These are phyloP conservation scores for Mitragyna speciosa DNA, from an alignment of 257 asterid genomes.

Conservation along the genomic window DNA sequence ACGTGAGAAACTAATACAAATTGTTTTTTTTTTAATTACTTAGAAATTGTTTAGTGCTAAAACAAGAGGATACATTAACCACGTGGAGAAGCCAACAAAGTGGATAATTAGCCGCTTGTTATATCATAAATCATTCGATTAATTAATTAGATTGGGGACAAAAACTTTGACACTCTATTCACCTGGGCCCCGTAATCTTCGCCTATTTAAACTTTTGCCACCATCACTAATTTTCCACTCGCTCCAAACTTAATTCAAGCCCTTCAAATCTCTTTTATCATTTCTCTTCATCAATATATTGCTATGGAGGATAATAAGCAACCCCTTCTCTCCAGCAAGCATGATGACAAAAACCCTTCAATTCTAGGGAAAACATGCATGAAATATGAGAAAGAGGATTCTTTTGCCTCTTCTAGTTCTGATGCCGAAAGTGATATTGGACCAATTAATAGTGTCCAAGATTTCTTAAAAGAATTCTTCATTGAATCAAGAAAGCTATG, in stretches of 20 bases:
- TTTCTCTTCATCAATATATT: no score
- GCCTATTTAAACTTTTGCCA: not conserved
- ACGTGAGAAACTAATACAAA: no score
- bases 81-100: not conserved
- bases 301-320: not conserved
- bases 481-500: constrained; percentile 49
- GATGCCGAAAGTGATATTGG: constrained; percentile 14
- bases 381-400: not conserved
- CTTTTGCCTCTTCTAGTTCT: not conserved
- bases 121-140: not conserved
- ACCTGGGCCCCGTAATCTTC: not conserved
- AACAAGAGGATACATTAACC: not conserved
- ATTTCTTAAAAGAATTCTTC: constrained; percentile 30
- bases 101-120: no score
- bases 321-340: not conserved
- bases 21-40: no score
- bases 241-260: not conserved
- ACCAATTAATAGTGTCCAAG: constrained; percentile 24
- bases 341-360: not conserved
- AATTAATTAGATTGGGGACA: not conserved
- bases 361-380: not conserved
- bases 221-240: not conserved
- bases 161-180: no score
- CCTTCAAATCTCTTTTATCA: not conserved
- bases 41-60: no score